Conservation (phyloP, 768 basidiomycete species). For the Rhodocollybia butyracea region DNA sequence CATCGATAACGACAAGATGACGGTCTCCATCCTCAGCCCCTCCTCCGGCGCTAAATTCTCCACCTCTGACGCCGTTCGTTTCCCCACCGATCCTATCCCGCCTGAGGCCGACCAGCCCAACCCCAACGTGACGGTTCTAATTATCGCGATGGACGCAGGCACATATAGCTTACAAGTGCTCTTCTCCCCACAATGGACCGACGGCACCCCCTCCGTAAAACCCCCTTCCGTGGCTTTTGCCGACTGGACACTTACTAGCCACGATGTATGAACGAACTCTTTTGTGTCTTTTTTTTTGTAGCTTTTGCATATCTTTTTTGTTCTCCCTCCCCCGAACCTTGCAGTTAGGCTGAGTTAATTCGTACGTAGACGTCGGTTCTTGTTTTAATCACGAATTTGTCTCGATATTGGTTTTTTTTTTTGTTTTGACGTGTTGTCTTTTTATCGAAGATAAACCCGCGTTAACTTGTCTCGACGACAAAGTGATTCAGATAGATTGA, state of each 20-base stretch:
- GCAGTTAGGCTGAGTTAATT: too few relatives aligned
- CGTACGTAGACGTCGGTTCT: too few relatives aligned
- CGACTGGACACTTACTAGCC: constrained; percentile 77
- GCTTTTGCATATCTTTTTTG: too few relatives aligned
- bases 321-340: too few relatives aligned
- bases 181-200: constrained; percentile 90
- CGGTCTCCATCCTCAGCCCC: constrained; percentile 64
- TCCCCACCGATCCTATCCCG: constrained; percentile 59
- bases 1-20: constrained; percentile 66
- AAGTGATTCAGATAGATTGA: too few relatives aligned
- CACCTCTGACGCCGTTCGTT: constrained; percentile 50
- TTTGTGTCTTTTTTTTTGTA: too few relatives aligned
- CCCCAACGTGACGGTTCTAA: constrained; percentile 74
- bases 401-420: too few relatives aligned
- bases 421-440: too few relatives aligned
- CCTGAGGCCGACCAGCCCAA: constrained; percentile 68
- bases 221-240: constrained; percentile 72
- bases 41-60: constrained; percentile 66
- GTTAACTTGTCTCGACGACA: too few relatives aligned
- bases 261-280: too few relatives aligned
- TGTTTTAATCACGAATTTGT: too few relatives aligned
- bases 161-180: constrained; percentile 76
- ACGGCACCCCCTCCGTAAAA: constrained; percentile 51
- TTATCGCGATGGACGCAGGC: constrained; percentile 69
- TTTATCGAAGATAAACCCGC: too few relatives aligned